Evolutionary conservation across 2,329 filamentous ascomycete genomes (phyloP), one percentile per base, ranked within the genome.

Genomic region (Fusarium coffeatum): DNA sequence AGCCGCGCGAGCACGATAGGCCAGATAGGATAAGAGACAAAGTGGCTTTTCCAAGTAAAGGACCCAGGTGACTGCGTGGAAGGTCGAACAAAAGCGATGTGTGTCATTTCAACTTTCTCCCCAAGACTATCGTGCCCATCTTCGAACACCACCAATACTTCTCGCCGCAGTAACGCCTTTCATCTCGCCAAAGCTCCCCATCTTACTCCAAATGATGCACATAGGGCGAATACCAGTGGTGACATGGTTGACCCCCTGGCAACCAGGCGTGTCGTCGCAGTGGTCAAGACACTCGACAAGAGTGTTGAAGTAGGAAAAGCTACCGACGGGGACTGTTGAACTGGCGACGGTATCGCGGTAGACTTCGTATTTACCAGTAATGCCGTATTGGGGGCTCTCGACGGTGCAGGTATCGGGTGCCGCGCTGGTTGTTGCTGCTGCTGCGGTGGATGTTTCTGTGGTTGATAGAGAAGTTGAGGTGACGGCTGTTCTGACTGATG

Each of bases 131-230:
- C 1, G 30, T 32, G 8, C 13, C 30, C 30, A 32, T 32, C 13
- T 32, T 32, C 5, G 6, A 34, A 18, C 16, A 34, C 8, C 32
- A 5, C 15, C 15, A 5, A 28, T 13, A 10, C 47, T 28, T n/a
- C 23, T 49, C 15, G 47, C 47, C 20, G 22, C 2, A 23, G 13
- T 23, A 3, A 23, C 16, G 8, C 20, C 20, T 6, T 34, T 23
- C 3, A 1, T 2, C 1, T 34, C 20, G 18, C 20, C 10, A 6
- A 16, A 49, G 6, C 8, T 4, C 2, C 2, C 12, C 20, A 10
- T 9, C 3, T 3, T 10, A 11, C 27, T 30, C 46, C 27, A 48
- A 20, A 48, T 25, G 23, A 25, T 25, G 23, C 23, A 25, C 23
- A 25, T 25, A 25, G 23, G 23, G 23, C 23, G 23, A 25, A 2